phyloP scores from a whole-genome alignment of 2,329 filamentous ascomycete species.

The Boeremia lycopersici region DNA sequence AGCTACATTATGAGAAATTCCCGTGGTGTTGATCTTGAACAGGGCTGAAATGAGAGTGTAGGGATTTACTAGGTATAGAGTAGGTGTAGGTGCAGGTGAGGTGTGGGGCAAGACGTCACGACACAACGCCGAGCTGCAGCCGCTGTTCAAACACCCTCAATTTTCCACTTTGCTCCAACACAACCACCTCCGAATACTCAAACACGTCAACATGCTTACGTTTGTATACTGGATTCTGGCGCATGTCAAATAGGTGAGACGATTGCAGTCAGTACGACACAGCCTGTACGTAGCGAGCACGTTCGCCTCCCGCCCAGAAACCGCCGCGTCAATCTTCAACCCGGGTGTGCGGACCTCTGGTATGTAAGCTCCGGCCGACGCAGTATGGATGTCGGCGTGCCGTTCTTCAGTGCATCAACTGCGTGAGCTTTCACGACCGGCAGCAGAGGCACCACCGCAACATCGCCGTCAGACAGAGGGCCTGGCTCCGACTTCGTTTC shows the following conservation, averaged over 20 bases:
- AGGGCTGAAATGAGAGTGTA: background rate
- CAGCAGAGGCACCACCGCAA: background rate
- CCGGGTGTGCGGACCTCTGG: conserved; percentile 21
- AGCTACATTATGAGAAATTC: no score
- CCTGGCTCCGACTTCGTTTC: background rate
- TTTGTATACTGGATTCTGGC: background rate
- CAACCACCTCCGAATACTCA: no score
- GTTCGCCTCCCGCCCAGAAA: no score
- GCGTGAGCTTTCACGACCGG: conserved; percentile 16
- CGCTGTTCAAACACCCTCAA: background rate
- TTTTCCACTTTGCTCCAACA: no score
- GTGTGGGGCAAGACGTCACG: background rate
- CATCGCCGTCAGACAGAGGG: background rate
- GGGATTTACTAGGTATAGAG: no score
- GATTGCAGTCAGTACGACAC: no score
- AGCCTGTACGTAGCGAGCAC: no score
- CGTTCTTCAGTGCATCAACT: conserved; percentile 16
- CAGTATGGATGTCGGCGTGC: conserved; percentile 17
- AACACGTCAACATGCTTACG: no score
- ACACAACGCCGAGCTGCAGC: background rate
- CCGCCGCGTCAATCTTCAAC: conserved; percentile 20
- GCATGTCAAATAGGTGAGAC: no score
- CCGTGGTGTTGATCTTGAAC: background rate
- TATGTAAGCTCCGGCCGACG: background rate
- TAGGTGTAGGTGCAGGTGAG: background rate